phyloP scores from a whole-genome alignment of 495 filamentous ascomycete species.

The Neurospora discreta region DNA sequence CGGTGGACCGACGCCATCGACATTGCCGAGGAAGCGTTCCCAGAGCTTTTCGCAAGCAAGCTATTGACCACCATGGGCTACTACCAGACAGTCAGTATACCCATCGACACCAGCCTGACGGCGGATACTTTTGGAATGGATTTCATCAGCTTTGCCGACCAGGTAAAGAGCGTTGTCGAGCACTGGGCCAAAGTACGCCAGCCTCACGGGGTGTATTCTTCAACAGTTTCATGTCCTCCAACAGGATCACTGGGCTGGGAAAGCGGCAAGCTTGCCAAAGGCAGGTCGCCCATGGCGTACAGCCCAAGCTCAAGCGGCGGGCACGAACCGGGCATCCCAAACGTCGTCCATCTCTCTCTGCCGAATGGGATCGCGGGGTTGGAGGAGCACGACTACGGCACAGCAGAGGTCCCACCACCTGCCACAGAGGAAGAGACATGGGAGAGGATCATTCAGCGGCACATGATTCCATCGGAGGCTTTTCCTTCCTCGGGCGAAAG shows the following conservation, averaged over 20 bases:
- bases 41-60: constrained; percentile 27
- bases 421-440: neutral
- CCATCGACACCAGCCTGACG: constrained; percentile 30
- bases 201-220: constrained; percentile 15
- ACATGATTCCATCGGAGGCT: neutral
- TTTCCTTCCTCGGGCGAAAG: neutral
- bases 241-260: neutral
- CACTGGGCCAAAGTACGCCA: neutral
- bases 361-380: neutral
- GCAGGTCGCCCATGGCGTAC: neutral
- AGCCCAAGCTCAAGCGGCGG: neutral
- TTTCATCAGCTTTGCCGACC: constrained; percentile 35
- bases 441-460: neutral
- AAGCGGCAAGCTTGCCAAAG: neutral
- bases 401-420: neutral
- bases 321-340: neutral
- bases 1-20: constrained; percentile 35
- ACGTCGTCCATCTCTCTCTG: neutral
- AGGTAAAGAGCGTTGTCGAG: constrained; percentile 29
- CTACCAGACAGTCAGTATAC: constrained; percentile 23
- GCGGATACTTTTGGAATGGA: constrained; percentile 37
- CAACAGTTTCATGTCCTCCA: neutral
- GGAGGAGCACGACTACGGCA: neutral
- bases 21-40: constrained; percentile 29
- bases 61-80: constrained; percentile 28